These are phyloP conservation scores for Aspergillus leporis DNA, from an alignment of 495 filamentous ascomycete genomes.

Conservation along the genomic window DNA sequence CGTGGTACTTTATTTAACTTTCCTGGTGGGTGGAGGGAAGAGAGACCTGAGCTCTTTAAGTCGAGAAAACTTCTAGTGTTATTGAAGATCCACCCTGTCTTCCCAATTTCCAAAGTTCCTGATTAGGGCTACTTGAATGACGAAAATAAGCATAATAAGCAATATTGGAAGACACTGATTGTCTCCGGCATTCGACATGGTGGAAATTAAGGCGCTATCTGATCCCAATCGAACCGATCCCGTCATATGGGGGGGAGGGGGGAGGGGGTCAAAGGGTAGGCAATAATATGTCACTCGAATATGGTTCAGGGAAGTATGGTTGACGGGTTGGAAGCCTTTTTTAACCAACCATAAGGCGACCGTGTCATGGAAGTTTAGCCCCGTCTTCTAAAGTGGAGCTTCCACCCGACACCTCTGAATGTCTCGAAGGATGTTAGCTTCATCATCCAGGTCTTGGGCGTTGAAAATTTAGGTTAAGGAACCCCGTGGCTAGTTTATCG, in stretches of 20 bases:
- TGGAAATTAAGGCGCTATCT: constrained; percentile 1
- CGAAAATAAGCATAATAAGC: neutral
- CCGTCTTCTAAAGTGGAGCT: neutral
- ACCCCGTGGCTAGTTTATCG: no score
- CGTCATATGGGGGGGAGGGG: no score
- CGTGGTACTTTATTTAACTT: neutral
- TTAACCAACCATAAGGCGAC: neutral
- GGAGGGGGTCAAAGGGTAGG: neutral
- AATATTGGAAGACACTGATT: neutral
- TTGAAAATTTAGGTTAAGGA: neutral
- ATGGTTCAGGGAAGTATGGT: neutral
- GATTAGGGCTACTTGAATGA: neutral
- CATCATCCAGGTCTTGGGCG: neutral
- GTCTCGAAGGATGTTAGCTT: neutral
- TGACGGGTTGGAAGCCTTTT: neutral
- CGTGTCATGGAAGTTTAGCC: neutral
- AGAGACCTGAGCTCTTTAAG: neutral
- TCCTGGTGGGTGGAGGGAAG: neutral
- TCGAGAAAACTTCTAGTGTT: neutral
- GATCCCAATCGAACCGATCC: neutral
- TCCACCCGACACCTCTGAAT: neutral
- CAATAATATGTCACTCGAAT: neutral
- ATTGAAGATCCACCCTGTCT: neutral
- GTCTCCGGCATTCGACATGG: neutral
- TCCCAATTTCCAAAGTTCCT: neutral